Percentiles rank a stretch among this genome's conserved stretches.
phyloP scores from a whole-genome alignment of 2,329 filamentous ascomycete genomes.

The Trichoderma aggressivum region DNA sequence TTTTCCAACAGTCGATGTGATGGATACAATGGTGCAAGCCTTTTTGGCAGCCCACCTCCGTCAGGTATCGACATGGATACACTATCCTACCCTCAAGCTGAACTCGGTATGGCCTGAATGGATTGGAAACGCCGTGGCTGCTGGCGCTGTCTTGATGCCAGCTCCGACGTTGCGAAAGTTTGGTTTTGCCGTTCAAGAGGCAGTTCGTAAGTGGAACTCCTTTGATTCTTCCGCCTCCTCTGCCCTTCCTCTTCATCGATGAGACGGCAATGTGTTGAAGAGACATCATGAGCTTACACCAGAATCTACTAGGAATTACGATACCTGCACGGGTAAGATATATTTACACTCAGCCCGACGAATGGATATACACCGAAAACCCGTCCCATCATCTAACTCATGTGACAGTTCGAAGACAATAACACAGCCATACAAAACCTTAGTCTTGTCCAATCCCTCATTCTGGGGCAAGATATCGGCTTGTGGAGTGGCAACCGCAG shows the following conservation, averaged over 20 bases:
- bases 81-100: conserved; percentile 57
- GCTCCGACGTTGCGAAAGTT: conserved; percentile 58
- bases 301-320: conserved; percentile 26
- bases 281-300: background rate
- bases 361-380: background rate
- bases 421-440: conserved; percentile 46
- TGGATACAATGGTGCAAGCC: conserved; percentile 60
- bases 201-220: conserved; percentile 39
- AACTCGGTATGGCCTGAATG: conserved; percentile 56
- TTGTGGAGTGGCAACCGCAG: conserved; percentile 54
- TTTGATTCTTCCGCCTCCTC: background rate
- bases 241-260: background rate
- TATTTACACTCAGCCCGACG: background rate
- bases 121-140: conserved; percentile 56
- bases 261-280: background rate
- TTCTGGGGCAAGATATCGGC: conserved; percentile 48
- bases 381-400: conserved; percentile 7
- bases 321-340: conserved; percentile 31
- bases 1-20: conserved; percentile 58
- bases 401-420: conserved; percentile 45
- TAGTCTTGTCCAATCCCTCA: conserved; percentile 47
- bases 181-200: conserved; percentile 54
- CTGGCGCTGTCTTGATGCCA: conserved; percentile 58
- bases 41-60: conserved; percentile 56
- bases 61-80: conserved; percentile 58